A percentile compares a stretch with the other conserved stretches of the same genome.
Evolutionary conservation across 768 basidiomycete species (phyloP).

Genomic region (Panus rudis): DNA sequence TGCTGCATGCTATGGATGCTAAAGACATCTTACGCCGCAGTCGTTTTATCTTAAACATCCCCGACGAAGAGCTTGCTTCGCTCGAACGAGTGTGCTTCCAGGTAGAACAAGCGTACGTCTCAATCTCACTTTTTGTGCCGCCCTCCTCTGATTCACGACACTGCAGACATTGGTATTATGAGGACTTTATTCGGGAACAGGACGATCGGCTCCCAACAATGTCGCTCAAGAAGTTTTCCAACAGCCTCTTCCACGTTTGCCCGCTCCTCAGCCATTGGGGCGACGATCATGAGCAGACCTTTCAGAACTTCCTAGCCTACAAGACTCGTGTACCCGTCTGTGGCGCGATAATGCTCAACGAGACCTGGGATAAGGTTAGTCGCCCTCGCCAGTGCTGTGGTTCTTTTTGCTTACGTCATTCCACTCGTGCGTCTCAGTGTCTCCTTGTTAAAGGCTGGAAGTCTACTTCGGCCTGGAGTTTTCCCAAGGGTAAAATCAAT

Average conservation of each 20-base stretch:
- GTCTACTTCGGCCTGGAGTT: constrained; percentile 95
- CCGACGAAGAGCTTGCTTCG: constrained; percentile 84
- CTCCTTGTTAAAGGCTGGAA: constrained; percentile 99
- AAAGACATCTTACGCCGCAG: constrained; percentile 31
- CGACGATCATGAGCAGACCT: constrained; percentile 79
- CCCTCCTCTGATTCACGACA: constrained; percentile 10
- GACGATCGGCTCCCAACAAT: constrained; percentile 83
- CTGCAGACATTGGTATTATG: constrained; percentile 97
- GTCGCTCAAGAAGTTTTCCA: constrained; percentile 88
- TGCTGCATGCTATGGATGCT: constrained; percentile 11
- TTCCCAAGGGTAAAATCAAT: constrained; percentile 99
- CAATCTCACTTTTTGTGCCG: not conserved
- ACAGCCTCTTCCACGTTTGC: constrained; percentile 81
- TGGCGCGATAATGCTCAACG: constrained; percentile 93
- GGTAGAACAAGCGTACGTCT: constrained; percentile 93
- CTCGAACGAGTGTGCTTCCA: constrained; percentile 96
- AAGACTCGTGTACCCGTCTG: constrained; percentile 97
- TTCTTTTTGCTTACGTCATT: constrained; percentile 4
- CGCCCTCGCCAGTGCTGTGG: constrained; percentile 10
- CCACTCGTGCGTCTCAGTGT: constrained; percentile 45
- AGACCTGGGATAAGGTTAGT: constrained; percentile 84
- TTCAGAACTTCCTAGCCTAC: constrained; percentile 89
- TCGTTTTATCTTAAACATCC: constrained; percentile 95
- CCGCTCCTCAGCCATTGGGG: constrained; percentile 79
- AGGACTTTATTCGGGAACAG: constrained; percentile 94